phyloP scores from a whole-genome alignment of 208 protist species.

The Acanthamoeba lenticulata region DNA sequence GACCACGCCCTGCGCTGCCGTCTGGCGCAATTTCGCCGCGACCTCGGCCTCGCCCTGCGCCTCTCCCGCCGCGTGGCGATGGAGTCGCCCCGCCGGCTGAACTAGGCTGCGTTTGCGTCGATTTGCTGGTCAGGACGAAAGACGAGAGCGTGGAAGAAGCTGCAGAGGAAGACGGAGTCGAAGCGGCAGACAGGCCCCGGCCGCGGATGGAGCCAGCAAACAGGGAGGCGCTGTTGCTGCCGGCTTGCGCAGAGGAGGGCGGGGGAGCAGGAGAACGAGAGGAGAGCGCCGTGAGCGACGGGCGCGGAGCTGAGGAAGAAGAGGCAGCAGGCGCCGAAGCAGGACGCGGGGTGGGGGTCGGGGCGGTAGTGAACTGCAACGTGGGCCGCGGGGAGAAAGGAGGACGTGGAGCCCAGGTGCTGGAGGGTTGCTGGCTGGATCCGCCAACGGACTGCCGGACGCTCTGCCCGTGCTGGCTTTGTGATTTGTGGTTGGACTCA shows the following conservation, averaged over 20 bases:
- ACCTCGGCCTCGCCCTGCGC: constrained; percentile 6
- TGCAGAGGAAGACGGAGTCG: background rate
- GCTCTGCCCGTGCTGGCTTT: background rate
- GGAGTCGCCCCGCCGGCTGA: background rate
- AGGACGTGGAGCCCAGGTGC: background rate
- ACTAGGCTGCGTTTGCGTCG: background rate
- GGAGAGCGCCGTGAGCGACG: background rate
- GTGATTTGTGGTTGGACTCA: background rate
- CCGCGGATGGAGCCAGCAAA: background rate
- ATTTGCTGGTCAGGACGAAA: background rate
- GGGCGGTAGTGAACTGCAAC: background rate
- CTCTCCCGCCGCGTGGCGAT: background rate
- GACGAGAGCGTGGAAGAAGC: background rate
- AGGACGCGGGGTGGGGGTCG: background rate
- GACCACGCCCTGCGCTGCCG: background rate
- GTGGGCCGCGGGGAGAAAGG: background rate
- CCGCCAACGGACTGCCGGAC: background rate
- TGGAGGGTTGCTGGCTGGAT: background rate
- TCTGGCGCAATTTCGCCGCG: background rate
- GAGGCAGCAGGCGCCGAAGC: background rate
- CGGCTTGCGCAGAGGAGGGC: background rate
- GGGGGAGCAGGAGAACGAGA: background rate
- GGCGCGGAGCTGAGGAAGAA: background rate
- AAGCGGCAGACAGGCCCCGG: background rate
- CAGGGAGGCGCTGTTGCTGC: background rate